Evolutionary conservation across 768 basidiomycete species (phyloP).

Genomic region (Calocera cornea): DNA sequence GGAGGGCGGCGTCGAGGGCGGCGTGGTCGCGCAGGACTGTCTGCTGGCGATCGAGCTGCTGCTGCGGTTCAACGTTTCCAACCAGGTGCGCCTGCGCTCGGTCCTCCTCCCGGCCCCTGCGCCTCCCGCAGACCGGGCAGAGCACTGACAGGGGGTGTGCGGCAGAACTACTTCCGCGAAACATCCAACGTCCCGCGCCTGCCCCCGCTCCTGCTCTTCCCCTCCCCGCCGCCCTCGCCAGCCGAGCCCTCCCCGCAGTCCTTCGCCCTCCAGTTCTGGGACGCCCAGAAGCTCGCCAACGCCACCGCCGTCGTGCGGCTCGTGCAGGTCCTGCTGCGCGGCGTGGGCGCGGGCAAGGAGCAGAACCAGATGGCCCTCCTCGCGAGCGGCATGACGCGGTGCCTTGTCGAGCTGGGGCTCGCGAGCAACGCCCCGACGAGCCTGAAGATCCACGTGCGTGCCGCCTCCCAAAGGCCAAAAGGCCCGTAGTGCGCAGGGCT

Average conservation of each 20-base stretch:
- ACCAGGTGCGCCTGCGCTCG: constrained; percentile 73
- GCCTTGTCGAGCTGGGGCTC: constrained; percentile 74
- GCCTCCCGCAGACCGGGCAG: too few species aligned
- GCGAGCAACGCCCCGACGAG: constrained; percentile 86
- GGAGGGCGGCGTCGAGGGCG: constrained; percentile 89
- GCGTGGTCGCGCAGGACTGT: constrained; percentile 73
- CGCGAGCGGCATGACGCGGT: constrained; percentile 41
- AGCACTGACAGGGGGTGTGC: too few species aligned
- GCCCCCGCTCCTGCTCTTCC: constrained; percentile 40
- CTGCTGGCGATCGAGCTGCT: constrained; percentile 74
- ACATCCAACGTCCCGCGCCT: constrained; percentile 50
- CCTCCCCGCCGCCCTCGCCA: constrained; percentile 56
- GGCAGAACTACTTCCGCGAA: constrained; percentile 90
- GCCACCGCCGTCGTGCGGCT: constrained; percentile 65
- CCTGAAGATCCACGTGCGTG: constrained; percentile 67
- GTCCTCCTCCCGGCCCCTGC: too few species aligned
- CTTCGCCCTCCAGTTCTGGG: constrained; percentile 95
- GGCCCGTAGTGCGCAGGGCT: constrained; percentile 30
- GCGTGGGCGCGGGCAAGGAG: constrained; percentile 21
- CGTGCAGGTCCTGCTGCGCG: constrained; percentile 65
- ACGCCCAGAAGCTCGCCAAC: constrained; percentile 75
- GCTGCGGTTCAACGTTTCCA: constrained; percentile 83
- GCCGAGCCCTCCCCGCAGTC: constrained; percentile 60
- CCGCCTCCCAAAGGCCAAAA: too few species aligned
- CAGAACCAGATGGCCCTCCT: constrained; percentile 22